These are phyloP conservation scores for Capsella rubella DNA, from an alignment of 441 rosid genomes.

Conservation along the genomic window DNA sequence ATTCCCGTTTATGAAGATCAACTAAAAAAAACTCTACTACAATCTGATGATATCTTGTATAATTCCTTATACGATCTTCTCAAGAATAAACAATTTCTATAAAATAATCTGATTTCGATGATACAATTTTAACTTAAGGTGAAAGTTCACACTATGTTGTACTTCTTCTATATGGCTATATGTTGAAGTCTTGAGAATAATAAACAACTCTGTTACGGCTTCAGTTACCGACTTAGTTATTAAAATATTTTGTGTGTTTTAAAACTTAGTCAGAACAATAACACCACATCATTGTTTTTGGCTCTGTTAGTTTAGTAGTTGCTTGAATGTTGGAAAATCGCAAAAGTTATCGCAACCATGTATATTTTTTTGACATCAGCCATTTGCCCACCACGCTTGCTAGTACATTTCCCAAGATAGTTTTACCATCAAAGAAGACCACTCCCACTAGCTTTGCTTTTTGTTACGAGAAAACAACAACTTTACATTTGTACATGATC, in stretches of 20 bases:
- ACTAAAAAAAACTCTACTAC: background rate
- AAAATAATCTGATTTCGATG: background rate
- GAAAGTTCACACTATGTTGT: too few relatives aligned
- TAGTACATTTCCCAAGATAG: background rate
- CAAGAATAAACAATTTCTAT: background rate
- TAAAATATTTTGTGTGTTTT: background rate
- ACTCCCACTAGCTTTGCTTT: background rate
- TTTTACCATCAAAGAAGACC: background rate
- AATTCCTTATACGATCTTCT: slow-evolving; percentile 6
- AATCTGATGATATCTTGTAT: background rate
- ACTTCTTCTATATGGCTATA: too few relatives aligned
- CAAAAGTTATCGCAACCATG: background rate
- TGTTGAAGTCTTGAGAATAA: too few relatives aligned
- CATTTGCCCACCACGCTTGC: background rate
- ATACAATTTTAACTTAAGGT: too few relatives aligned
- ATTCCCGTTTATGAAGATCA: slow-evolving; percentile 17
- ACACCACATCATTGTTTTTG: background rate
- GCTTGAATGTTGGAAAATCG: background rate
- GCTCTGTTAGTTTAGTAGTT: background rate
- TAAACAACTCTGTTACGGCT: too few relatives aligned
- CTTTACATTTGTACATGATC: background rate
- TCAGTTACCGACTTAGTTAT: too few relatives aligned
- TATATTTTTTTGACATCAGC: background rate
- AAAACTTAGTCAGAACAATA: background rate
- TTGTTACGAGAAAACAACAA: background rate